These are phyloP conservation scores for Sphaerosporella brunnea DNA, from an alignment of 495 filamentous ascomycete genomes.

Conservation along the genomic window DNA sequence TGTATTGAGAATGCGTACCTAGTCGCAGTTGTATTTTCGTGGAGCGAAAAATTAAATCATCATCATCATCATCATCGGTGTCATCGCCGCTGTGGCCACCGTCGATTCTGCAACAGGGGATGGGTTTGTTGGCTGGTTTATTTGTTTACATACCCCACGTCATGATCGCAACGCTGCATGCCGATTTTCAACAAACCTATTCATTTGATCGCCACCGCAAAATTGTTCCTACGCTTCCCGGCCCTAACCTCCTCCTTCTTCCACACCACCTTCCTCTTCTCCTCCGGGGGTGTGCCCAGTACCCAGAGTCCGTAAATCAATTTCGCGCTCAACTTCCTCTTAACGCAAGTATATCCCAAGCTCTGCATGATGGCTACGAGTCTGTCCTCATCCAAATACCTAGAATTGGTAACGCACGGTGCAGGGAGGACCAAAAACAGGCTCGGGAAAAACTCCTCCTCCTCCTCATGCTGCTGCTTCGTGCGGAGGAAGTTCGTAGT, in stretches of 20 bases:
- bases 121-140: too few species aligned
- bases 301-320: conserved; percentile 81
- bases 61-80: too few species aligned
- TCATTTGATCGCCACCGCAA: conserved; percentile 49
- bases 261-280: conserved; percentile 28
- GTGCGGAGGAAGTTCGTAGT: conserved; percentile 46
- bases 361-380: conserved; percentile 55
- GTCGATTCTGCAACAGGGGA: too few species aligned
- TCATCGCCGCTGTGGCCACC: too few species aligned
- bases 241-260: conserved; percentile 59
- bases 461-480: conserved; percentile 9
- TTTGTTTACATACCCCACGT: too few species aligned
- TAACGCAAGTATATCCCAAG: conserved; percentile 49
- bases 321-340: conserved; percentile 59
- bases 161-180: too few species aligned
- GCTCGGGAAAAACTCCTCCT: conserved; percentile 38
- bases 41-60: too few species aligned
- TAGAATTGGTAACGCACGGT: conserved; percentile 77
- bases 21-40: too few species aligned
- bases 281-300: conserved; percentile 25
- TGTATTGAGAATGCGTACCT: too few species aligned
- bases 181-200: not conserved
- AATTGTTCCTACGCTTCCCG: conserved; percentile 69
- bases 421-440: conserved; percentile 83
- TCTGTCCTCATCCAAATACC: conserved; percentile 64